Evolutionary conservation across 2,329 filamentous ascomycete species (phyloP).

Genomic region (Penicillium oxalicum): DNA sequence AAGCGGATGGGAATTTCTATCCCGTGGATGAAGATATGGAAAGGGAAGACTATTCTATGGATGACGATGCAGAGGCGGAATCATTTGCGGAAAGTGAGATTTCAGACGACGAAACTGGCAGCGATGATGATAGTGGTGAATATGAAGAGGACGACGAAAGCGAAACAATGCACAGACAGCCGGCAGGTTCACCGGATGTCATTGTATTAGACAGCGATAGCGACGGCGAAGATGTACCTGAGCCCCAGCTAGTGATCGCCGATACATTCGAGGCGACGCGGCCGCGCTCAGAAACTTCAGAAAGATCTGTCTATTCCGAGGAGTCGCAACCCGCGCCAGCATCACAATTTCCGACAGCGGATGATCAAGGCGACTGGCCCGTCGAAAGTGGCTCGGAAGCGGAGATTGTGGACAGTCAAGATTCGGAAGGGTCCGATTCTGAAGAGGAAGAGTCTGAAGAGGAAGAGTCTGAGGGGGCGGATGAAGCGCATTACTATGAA

Average conservation of each 20-base stretch:
- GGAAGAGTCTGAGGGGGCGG: background rate
- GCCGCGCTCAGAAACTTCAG: background rate
- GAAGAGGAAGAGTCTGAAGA: constrained; percentile 1
- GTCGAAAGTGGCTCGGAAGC: background rate
- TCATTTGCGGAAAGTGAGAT: background rate
- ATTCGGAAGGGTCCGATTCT: background rate
- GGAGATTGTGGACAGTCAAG: too few species aligned
- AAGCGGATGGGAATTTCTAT: too few species aligned
- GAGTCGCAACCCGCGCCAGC: background rate
- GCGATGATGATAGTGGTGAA: constrained; percentile 1
- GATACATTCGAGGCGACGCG: background rate
- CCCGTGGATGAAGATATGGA: constrained; percentile 6
- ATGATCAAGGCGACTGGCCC: constrained; percentile 3
- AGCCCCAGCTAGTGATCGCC: background rate
- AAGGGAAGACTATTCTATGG: constrained; percentile 3
- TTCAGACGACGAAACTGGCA: background rate
- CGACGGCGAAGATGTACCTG: constrained; percentile 29
- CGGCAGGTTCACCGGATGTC: constrained; percentile 26
- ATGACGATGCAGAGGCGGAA: constrained; percentile 1
- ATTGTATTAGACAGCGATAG: constrained; percentile 41
- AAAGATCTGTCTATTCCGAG: background rate
- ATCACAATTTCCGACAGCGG: background rate
- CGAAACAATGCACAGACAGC: constrained; percentile 2
- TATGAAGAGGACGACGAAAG: constrained; percentile 14
- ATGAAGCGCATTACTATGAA: background rate